These are phyloP conservation scores for Neoarthrinium moseri DNA, from an alignment of 2,329 filamentous ascomycete genomes.

Conservation along the genomic window DNA sequence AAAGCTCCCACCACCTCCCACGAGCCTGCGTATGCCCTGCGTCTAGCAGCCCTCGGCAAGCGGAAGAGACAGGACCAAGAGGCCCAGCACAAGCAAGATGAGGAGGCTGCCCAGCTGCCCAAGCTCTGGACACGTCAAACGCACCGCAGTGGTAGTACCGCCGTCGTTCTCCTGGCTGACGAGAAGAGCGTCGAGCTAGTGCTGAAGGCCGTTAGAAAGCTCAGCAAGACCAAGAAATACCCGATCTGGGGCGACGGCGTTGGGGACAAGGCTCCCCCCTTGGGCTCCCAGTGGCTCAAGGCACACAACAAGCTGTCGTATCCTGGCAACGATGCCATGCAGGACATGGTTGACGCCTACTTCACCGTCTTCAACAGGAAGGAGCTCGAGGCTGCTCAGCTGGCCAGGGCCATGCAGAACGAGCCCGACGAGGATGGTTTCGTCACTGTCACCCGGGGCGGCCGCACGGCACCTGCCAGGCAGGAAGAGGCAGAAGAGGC, in stretches of 20 bases:
- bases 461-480: conserved; percentile 70
- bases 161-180: conserved; percentile 82
- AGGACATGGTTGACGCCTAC: conserved; percentile 77
- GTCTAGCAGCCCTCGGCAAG: conserved; percentile 46
- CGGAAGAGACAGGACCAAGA: conserved; percentile 42
- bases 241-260: conserved; percentile 69
- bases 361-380: conserved; percentile 78
- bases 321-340: conserved; percentile 65
- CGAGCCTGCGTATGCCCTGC: conserved; percentile 43
- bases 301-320: conserved; percentile 71
- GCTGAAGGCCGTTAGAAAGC: conserved; percentile 70
- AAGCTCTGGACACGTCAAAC: conserved; percentile 71
- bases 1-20: conserved; percentile 35
- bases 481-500: conserved; percentile 67
- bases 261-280: conserved; percentile 50
- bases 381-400: conserved; percentile 62
- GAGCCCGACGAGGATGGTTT: conserved; percentile 95
- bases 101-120: conserved; percentile 64
- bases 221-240: conserved; percentile 56
- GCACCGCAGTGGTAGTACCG: conserved; percentile 72
- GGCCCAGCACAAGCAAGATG: conserved; percentile 45
- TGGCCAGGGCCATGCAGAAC: conserved; percentile 65
- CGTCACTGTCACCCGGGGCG: conserved; percentile 82
- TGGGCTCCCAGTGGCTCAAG: conserved; percentile 60
- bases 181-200: conserved; percentile 73